These are phyloP conservation scores for Linnemannia schmuckeri DNA, from an alignment of 192 early-diverging fungal species.

Conservation along the genomic window DNA sequence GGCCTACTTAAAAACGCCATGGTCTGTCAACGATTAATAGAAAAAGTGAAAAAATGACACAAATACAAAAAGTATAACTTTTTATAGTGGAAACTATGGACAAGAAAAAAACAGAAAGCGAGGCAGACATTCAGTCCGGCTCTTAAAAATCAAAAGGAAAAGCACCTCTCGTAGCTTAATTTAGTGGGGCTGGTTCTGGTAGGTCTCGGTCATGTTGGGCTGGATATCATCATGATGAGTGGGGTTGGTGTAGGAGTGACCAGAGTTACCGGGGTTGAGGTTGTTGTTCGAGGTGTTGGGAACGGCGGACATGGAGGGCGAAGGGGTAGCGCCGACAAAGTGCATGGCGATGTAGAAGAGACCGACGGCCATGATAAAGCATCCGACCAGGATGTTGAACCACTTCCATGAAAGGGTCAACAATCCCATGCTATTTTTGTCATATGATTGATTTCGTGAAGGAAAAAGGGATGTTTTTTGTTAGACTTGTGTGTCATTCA, in stretches of 20 bases:
- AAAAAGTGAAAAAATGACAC: neutral
- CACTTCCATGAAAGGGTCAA: constrained; percentile 31
- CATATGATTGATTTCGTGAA: too few relatives aligned
- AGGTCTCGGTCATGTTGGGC: constrained; percentile 37
- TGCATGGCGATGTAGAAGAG: constrained; percentile 48
- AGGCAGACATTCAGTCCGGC: neutral
- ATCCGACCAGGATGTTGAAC: constrained; percentile 52
- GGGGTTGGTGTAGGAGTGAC: constrained; percentile 33
- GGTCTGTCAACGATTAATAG: constrained; percentile 2
- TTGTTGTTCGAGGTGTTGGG: constrained; percentile 42
- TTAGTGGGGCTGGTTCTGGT: constrained; percentile 13
- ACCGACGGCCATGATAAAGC: constrained; percentile 40
- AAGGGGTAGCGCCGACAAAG: constrained; percentile 53
- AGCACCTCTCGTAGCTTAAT: neutral
- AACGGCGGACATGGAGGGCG: constrained; percentile 50
- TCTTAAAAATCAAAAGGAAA: neutral
- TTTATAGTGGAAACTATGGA: neutral
- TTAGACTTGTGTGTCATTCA: too few relatives aligned
- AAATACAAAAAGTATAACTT: neutral
- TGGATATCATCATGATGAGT: neutral
- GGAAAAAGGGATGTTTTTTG: neutral
- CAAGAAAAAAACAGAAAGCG: neutral
- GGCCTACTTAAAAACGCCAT: neutral
- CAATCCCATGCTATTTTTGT: constrained; percentile 15
- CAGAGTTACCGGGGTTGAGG: constrained; percentile 24